Evolutionary conservation across 441 rosid genomes (phyloP), one percentile per base, ranked within the genome.

Genomic region (Croton laevigatus): DNA sequence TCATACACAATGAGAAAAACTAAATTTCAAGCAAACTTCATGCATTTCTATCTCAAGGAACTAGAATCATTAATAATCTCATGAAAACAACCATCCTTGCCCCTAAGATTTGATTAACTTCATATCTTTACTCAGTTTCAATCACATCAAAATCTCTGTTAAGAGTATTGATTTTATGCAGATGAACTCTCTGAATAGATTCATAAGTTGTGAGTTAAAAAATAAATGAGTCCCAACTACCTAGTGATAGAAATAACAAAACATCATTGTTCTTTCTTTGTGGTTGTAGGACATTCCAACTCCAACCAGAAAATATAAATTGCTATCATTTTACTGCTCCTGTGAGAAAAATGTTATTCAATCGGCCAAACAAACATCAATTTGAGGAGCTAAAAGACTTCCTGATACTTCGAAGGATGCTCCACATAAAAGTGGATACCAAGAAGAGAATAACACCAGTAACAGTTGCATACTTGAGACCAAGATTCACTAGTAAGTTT

Each of bases 361-460:
- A 53, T 34, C 65, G 52, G 36, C 32, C 7, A 62, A 36, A 37
- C 40, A 14, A 71, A 55, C 69, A 63, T 78, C 75, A 80, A 20
- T 76, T 79, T 68, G 81, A 77, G 73, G 85, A 74, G 68, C 72
- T 77, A 19, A 82, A 45, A 65, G 89, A 85, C 76, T 86, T 88
- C 77, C 66, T 87, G 68, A 89, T 74, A 73, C 72, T 82, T 53
- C 96, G 75, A 13, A 94, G 89, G 71, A 85, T 77, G 57, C 85
- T 85, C 97, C 96, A 91, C 97, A 91, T 94, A 76, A 84, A 85
- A 49, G 91, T 86, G 59, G 95, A 89, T 70, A 87, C 44, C 59
- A 91, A 62, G 81, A 91, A 90, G 78, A 94, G 92, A 69, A 61
- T 69, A 44, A 86, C 65, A 75, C 96, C 97, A 44, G 89, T 84